Conservation (phyloP, 495 filamentous ascomycete genomes). For the Friedmanniomyces endolithicus region DNA sequence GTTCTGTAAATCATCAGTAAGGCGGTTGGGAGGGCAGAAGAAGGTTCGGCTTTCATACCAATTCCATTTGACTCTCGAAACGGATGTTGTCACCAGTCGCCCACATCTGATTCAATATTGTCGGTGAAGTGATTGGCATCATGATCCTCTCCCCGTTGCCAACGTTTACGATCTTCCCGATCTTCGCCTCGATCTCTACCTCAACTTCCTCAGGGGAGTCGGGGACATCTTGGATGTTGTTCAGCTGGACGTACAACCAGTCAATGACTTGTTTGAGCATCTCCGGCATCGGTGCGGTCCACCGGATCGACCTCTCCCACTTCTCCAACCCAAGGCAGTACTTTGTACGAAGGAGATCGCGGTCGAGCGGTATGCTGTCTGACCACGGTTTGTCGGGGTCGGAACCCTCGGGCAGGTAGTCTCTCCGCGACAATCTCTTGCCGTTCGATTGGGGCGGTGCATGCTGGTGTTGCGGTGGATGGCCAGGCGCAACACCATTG, state of each 20-base stretch:
- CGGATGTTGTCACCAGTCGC: background rate
- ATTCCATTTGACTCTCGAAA: constrained; percentile 78
- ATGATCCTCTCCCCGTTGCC: constrained; percentile 52
- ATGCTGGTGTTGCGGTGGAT: background rate
- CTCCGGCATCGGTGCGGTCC: constrained; percentile 4
- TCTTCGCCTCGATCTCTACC: constrained; percentile 76
- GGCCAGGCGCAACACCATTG: background rate
- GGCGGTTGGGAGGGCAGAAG: background rate
- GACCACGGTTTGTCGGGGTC: constrained; percentile 2
- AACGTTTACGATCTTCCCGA: constrained; percentile 67
- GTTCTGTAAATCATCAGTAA: constrained; percentile 33
- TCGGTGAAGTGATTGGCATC: constrained; percentile 53
- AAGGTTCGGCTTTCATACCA: constrained; percentile 40
- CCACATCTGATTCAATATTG: constrained; percentile 40
- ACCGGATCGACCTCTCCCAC: constrained; percentile 20
- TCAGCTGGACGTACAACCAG: constrained; percentile 31
- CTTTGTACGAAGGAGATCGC: constrained; percentile 10
- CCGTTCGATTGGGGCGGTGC: constrained; percentile 6
- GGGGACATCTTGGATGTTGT: constrained; percentile 29
- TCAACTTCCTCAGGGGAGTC: constrained; percentile 25
- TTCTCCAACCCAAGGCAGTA: constrained; percentile 3
- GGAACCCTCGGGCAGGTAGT: background rate
- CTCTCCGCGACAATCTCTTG: background rate
- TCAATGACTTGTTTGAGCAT: background rate
- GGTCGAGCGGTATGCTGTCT: constrained; percentile 9